Evolutionary conservation across 352 stramenopile species (phyloP), one percentile per base, ranked within the genome.

Genomic region (Elongisporangium undulatum): DNA sequence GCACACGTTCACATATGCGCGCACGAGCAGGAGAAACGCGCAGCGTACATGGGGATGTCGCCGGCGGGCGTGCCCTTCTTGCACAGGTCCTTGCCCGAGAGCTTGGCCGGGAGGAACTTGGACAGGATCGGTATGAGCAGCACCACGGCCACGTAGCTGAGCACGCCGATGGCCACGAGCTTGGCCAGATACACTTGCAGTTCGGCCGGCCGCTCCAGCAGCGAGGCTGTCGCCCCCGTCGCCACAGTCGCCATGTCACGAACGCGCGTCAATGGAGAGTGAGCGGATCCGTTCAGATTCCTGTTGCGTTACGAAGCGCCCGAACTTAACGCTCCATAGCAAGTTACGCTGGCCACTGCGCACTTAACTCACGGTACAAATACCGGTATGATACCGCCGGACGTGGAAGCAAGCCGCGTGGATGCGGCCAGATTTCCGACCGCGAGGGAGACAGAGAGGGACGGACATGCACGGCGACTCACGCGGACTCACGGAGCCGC

Each of bases 41-140:
- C 12, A 29, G 56, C 75, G 60, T 60, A 96, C 85, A 97, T 96
- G 49, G 85, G 78, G 67, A 94, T 92, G 61, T 97, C 88, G 55
- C 86, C 87, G 1, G 77, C 81, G 6, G 82, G 77, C 2, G 86
- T 97, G 50, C 90, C 90, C 58, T 90, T 90, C 66, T 98, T 98
- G 75, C 92, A 97, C 29, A 98, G 78, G 77, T 98, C 90, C 68
- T 97, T 97, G 56, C 92, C 92, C 53, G 83, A 89, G 22, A 97
- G 77, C 58, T 94, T 95, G 22, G 76, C 74, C 0, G 91, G 82
- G 67, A 96, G 85, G 24, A 68, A 70, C 10, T 69, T 79, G 12
- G 74, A 72, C 19, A 89, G 59, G 6, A 79, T 21, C 16, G 80
- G 82, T 56, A 95, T 92, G 10, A 93, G 60, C 24, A 90, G 52